A percentile compares a stretch with the other conserved stretches of the same genome.
Evolutionary conservation across 176 grass and related monocot genomes (phyloP).

Genomic region (Zea luxurians): DNA sequence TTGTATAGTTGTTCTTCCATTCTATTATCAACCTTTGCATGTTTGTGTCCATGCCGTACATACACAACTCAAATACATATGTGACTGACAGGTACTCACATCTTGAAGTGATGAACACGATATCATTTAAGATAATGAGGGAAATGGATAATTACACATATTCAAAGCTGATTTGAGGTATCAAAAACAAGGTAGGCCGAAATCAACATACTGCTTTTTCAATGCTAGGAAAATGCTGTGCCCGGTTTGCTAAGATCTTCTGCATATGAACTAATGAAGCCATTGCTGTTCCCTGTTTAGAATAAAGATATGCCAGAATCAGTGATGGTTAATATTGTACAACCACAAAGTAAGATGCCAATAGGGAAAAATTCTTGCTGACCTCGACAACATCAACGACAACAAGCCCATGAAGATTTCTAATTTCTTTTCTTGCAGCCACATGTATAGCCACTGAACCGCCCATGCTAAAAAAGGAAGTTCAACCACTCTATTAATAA

Average conservation of each 20-base stretch:
- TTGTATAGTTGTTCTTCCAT: background rate
- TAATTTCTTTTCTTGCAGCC: constrained; percentile 69
- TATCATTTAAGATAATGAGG: background rate
- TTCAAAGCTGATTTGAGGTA: constrained; percentile 30
- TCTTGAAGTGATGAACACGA: constrained; percentile 4
- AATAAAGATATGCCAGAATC: background rate
- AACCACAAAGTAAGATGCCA: background rate
- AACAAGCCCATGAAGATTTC: constrained; percentile 77
- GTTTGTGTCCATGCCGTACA: background rate
- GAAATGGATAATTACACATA: background rate
- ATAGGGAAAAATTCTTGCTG: constrained; percentile 40
- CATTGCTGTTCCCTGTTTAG: constrained; percentile 85
- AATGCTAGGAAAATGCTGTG: constrained; percentile 71
- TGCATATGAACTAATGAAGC: constrained; percentile 97
- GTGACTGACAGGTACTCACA: constrained; percentile 3
- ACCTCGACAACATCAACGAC: constrained; percentile 99
- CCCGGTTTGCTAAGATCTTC: constrained; percentile 80
- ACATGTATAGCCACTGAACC: constrained; percentile 96
- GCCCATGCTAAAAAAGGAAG: constrained; percentile 69
- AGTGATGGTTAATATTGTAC: constrained; percentile 24
- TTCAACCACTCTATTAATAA: constrained; percentile 3
- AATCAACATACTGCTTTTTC: constrained; percentile 86
- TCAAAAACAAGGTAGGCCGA: constrained; percentile 6
- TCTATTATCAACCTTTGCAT: constrained; percentile 7
- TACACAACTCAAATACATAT: constrained; percentile 3